These are phyloP conservation scores for Fraxinus velutina DNA, from an alignment of 305 asterid species.

Conservation along the genomic window DNA sequence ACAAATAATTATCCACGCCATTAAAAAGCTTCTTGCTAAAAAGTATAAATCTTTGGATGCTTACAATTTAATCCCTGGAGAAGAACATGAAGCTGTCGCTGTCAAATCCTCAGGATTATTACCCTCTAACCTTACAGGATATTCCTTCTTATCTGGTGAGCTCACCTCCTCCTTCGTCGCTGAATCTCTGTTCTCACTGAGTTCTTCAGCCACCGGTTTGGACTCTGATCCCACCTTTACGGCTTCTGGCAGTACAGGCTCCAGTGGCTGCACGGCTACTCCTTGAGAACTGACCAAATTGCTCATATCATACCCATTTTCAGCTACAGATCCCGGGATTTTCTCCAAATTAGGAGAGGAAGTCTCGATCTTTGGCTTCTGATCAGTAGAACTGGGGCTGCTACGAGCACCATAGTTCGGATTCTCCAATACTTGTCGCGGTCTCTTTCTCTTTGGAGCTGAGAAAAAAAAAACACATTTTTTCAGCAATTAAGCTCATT, in stretches of 20 bases:
- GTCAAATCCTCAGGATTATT: conserved; percentile 37
- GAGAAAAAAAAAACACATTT: conserved; percentile 3
- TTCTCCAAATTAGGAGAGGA: conserved; percentile 53
- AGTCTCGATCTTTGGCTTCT: conserved; percentile 51
- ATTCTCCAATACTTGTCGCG: conserved; percentile 67
- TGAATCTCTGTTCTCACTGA: conserved; percentile 35
- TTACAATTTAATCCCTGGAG: conserved; percentile 48
- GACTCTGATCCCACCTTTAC: conserved; percentile 38
- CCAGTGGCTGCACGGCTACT: conserved; percentile 25
- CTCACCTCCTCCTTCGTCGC: conserved; percentile 42
- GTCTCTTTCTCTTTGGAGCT: conserved; percentile 57
- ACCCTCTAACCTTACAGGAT: conserved; percentile 41
- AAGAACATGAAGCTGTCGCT: conserved; percentile 31
- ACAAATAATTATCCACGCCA: background rate
- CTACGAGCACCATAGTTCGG: conserved; percentile 43
- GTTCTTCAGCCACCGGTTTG: conserved; percentile 37
- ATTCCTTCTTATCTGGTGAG: conserved; percentile 54
- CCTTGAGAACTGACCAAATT: conserved; percentile 36
- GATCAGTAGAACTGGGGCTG: conserved; percentile 51
- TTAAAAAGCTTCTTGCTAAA: background rate
- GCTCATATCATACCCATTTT: conserved; percentile 42
- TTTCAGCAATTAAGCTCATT: background rate
- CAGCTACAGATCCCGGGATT: conserved; percentile 42
- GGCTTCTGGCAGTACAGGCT: conserved; percentile 26
- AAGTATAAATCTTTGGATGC: conserved; percentile 15